Evolutionary conservation across 2,329 filamentous ascomycete genomes (phyloP).

Genomic region (Phyllosticta paracitricarpa): DNA sequence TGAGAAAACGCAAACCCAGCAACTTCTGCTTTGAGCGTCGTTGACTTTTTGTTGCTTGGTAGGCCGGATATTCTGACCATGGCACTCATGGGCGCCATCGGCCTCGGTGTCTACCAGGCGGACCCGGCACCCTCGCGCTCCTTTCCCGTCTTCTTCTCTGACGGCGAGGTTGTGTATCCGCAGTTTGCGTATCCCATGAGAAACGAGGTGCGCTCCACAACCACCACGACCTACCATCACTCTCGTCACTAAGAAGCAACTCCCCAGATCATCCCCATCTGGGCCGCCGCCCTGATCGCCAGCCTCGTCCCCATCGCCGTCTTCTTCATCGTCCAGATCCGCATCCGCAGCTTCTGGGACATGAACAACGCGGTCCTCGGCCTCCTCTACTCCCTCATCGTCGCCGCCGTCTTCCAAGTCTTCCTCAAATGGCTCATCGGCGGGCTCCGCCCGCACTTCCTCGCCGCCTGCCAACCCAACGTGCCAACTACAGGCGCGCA

Average conservation of each 20-base stretch:
- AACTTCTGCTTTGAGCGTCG: background rate
- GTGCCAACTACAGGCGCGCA: constrained; percentile 34
- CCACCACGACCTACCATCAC: constrained; percentile 51
- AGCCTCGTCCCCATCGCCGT: constrained; percentile 54
- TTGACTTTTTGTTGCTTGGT: background rate
- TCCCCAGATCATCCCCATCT: constrained; percentile 58
- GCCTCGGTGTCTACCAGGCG: constrained; percentile 58
- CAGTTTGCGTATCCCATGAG: constrained; percentile 62
- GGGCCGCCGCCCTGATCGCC: constrained; percentile 57
- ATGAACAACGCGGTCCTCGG: constrained; percentile 62
- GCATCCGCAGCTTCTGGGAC: constrained; percentile 43
- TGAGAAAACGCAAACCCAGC: background rate
- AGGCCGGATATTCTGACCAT: constrained; percentile 57
- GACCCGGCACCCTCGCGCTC: constrained; percentile 57
- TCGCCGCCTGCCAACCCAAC: constrained; percentile 58
- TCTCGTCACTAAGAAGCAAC: constrained; percentile 49
- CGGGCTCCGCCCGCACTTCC: constrained; percentile 40
- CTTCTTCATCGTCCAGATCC: constrained; percentile 57
- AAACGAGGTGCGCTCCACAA: constrained; percentile 47
- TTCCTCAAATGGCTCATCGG: constrained; percentile 68
- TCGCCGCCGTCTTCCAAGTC: constrained; percentile 65
- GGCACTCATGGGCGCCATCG: constrained; percentile 53
- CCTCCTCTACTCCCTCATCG: constrained; percentile 59
- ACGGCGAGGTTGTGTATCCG: constrained; percentile 61
- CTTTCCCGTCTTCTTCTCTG: constrained; percentile 56